phyloP scores from a whole-genome alignment of 2,329 filamentous ascomycete species.

The Trichoderma sp. region DNA sequence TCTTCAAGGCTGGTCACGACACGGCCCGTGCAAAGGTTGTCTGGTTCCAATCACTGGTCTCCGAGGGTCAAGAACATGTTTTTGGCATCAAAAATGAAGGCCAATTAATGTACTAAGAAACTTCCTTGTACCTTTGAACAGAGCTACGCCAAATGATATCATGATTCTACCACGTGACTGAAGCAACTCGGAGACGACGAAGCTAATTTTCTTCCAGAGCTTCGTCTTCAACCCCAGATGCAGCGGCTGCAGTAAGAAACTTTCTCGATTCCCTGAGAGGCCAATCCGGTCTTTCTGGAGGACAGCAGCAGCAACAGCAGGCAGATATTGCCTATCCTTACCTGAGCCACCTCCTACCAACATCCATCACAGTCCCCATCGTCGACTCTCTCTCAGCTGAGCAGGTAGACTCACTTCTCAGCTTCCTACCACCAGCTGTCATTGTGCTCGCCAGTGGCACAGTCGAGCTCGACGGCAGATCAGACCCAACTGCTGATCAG shows the following conservation, averaged over 20 bases:
- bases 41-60: slow-evolving; percentile 24
- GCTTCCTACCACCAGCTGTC: slow-evolving; percentile 75
- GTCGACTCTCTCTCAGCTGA: slow-evolving; percentile 65
- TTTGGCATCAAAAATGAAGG: slow-evolving; percentile 24
- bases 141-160: slow-evolving; percentile 27
- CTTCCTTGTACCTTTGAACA: slow-evolving; percentile 33
- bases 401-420: slow-evolving; percentile 73
- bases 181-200: slow-evolving; percentile 1
- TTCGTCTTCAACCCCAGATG: slow-evolving; percentile 62
- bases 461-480: slow-evolving; percentile 55
- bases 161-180: slow-evolving; percentile 11
- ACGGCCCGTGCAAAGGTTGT: slow-evolving; percentile 28
- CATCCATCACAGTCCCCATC: slow-evolving; percentile 75
- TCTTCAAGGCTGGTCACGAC: slow-evolving; percentile 32
- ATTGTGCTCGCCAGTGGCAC: slow-evolving; percentile 72
- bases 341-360: slow-evolving; percentile 80
- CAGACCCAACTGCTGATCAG: slow-evolving; percentile 68
- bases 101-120: slow-evolving; percentile 38
- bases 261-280: slow-evolving; percentile 81
- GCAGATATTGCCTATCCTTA: slow-evolving; percentile 72
- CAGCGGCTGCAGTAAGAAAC: slow-evolving; percentile 78
- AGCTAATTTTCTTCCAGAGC: slow-evolving; percentile 50
- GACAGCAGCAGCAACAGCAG: slow-evolving; percentile 28
- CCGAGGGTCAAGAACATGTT: slow-evolving; percentile 20
- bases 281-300: slow-evolving; percentile 44